A percentile compares a stretch with the other conserved stretches of the same genome.
These are phyloP conservation scores for Backusella psychrophila DNA, from an alignment of 192 early-diverging fungal genomes.

Conservation along the genomic window DNA sequence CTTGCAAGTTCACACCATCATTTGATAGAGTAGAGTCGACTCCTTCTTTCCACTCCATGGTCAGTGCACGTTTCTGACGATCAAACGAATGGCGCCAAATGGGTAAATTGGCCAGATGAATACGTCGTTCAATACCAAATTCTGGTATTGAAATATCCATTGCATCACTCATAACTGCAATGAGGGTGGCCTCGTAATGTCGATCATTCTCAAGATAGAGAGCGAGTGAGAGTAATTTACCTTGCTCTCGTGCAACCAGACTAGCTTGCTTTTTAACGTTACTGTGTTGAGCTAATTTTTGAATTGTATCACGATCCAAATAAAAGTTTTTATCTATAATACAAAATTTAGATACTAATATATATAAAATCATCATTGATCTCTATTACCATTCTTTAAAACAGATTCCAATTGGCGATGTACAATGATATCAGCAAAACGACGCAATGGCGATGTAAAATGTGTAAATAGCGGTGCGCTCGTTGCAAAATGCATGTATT, in stretches of 20 bases:
- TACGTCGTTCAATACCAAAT: conserved; percentile 71
- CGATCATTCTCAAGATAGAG: conserved; percentile 49
- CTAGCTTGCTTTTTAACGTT: conserved; percentile 74
- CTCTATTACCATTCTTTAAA: conserved; percentile 17
- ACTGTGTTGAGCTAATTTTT: conserved; percentile 66
- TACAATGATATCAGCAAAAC: conserved; percentile 97
- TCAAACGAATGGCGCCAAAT: conserved; percentile 40
- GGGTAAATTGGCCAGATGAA: conserved; percentile 54
- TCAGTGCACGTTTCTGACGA: conserved; percentile 31
- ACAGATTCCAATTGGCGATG: conserved; percentile 84
- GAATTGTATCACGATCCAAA: conserved; percentile 50
- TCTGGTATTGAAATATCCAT: conserved; percentile 74
- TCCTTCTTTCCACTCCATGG: conserved; percentile 48
- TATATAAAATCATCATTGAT: neutral
- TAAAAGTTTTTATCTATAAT: conserved; percentile 49
- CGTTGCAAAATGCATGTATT: conserved; percentile 90
- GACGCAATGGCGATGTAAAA: conserved; percentile 95
- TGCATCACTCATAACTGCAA: conserved; percentile 57
- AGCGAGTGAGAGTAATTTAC: conserved; percentile 62
- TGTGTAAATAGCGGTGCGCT: conserved; percentile 93
- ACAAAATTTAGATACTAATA: neutral
- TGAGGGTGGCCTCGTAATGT: conserved; percentile 58
- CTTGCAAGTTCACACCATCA: no score
- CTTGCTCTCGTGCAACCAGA: conserved; percentile 70
- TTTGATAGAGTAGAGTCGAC: neutral